Percentiles rank a stretch among this genome's conserved stretches.
Conservation (phyloP, 768 basidiomycete genomes). For the Auricularia auricula-judae region DNA sequence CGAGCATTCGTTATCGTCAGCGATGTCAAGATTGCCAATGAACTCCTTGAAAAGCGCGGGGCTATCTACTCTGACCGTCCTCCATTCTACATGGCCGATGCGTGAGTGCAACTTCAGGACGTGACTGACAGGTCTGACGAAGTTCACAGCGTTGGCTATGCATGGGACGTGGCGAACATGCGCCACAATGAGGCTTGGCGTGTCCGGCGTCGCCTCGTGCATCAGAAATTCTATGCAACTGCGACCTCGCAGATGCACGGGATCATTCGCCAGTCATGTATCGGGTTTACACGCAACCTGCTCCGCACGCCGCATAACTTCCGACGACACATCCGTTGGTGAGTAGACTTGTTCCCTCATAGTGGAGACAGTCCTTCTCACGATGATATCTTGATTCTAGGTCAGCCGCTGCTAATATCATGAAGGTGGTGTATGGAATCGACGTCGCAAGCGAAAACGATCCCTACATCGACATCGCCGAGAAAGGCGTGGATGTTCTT, state of each 20-base stretch:
- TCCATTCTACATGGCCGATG: conserved; percentile 2
- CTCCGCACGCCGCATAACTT: neutral
- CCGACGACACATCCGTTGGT: neutral
- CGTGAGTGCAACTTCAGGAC: neutral
- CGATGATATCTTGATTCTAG: conserved; percentile 10
- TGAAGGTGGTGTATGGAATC: conserved; percentile 32
- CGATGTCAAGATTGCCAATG: conserved; percentile 1
- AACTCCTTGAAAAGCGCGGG: conserved; percentile 9
- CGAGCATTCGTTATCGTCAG: conserved; percentile 7
- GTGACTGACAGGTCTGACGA: neutral
- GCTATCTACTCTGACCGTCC: conserved; percentile 8
- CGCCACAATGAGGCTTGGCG: no score
- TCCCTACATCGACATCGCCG: conserved; percentile 22
- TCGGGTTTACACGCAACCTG: neutral
- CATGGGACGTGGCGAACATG: no score
- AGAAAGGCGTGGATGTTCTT: conserved; percentile 14
- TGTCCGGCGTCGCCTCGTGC: no score
- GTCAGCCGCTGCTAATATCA: conserved; percentile 22
- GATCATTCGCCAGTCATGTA: neutral
- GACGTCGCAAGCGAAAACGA: conserved; percentile 24
- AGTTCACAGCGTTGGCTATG: neutral
- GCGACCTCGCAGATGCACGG: no score
- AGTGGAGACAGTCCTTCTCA: neutral
- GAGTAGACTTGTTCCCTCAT: neutral
- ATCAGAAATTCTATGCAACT: no score